A percentile compares a stretch with the other conserved stretches of the same genome.
Evolutionary conservation across 2,329 filamentous ascomycete genomes (phyloP).

Genomic region (Phialemoniopsis sp.): DNA sequence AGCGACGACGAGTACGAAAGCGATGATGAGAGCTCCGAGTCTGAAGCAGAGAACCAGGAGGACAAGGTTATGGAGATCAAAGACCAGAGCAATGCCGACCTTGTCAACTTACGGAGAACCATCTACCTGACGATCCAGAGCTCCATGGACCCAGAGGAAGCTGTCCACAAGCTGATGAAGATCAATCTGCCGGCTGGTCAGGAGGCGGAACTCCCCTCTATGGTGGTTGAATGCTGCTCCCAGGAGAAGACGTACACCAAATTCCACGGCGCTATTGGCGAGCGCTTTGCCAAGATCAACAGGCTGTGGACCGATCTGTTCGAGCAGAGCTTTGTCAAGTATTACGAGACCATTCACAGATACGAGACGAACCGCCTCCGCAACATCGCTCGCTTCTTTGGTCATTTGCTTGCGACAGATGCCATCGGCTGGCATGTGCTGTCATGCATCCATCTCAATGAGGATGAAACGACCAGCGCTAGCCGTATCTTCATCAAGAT

Average conservation of each 20-base stretch:
- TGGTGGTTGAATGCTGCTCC: constrained; percentile 95
- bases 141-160: constrained; percentile 93
- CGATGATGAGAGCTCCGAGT: constrained; percentile 58
- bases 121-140: constrained; percentile 99
- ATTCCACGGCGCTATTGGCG: constrained; percentile 91
- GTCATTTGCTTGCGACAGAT: constrained; percentile 82
- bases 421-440: constrained; percentile 91
- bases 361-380: constrained; percentile 94
- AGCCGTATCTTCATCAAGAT: constrained; percentile 99
- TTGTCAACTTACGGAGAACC: constrained; percentile 87
- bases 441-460: constrained; percentile 81
- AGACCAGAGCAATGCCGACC: constrained; percentile 92
- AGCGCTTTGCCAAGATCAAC: constrained; percentile 94
- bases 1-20: constrained; percentile 74
- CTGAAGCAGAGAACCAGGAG: constrained; percentile 71
- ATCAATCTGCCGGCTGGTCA: constrained; percentile 82
- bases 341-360: constrained; percentile 96
- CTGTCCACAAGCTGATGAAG: constrained; percentile 94
- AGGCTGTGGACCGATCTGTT: constrained; percentile 92
- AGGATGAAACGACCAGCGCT: constrained; percentile 94
- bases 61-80: constrained; percentile 91
- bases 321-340: constrained; percentile 83
- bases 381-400: constrained; percentile 94
- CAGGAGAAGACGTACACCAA: constrained; percentile 97
- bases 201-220: constrained; percentile 87